These are phyloP conservation scores for Arthrobotrys entomopaga DNA, from an alignment of 2,329 filamentous ascomycete genomes.

Conservation along the genomic window DNA sequence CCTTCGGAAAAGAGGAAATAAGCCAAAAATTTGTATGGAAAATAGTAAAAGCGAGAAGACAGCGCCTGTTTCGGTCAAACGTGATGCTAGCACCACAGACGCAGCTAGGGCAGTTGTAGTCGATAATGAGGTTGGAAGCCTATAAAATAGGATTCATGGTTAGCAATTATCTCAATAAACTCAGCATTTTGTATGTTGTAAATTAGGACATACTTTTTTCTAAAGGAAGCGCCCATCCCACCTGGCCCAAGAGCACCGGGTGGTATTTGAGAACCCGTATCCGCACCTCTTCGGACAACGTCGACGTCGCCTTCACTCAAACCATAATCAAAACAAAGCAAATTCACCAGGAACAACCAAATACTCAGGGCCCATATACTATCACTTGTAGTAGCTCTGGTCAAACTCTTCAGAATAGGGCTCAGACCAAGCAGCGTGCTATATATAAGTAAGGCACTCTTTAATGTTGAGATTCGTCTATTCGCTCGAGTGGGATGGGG, in stretches of 20 bases:
- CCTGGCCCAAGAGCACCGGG: slow-evolving; percentile 30
- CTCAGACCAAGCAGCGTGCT: slow-evolving; percentile 90
- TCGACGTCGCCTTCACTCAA: slow-evolving; percentile 44
- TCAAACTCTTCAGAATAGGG: slow-evolving; percentile 96
- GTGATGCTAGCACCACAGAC: slow-evolving; percentile 89
- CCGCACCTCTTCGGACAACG: slow-evolving; percentile 27
- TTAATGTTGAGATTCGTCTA: slow-evolving; percentile 80
- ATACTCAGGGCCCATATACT: slow-evolving; percentile 98
- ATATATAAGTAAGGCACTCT: slow-evolving; percentile 92
- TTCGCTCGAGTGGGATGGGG: slow-evolving; percentile 65
- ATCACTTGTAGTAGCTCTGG: slow-evolving; percentile 87
- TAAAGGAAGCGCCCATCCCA: slow-evolving; percentile 61
- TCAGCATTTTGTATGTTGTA: slow-evolving; percentile 24
- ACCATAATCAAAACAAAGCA: slow-evolving; percentile 97
- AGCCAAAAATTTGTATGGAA: slow-evolving; percentile 94
- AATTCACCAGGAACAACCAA: slow-evolving; percentile 92
- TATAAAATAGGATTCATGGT: slow-evolving; percentile 54
- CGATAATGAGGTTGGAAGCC: slow-evolving; percentile 74
- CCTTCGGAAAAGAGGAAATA: slow-evolving; percentile 96
- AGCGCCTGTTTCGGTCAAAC: slow-evolving; percentile 82
- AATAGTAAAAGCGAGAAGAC: slow-evolving; percentile 96
- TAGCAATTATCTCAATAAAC: background rate
- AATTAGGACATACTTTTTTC: slow-evolving; percentile 73
- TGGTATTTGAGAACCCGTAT: slow-evolving; percentile 17
- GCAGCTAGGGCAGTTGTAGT: slow-evolving; percentile 98